phyloP scores from a whole-genome alignment of 192 early-diverging fungal genomes.

The Lunasporangiospora selenospora region DNA sequence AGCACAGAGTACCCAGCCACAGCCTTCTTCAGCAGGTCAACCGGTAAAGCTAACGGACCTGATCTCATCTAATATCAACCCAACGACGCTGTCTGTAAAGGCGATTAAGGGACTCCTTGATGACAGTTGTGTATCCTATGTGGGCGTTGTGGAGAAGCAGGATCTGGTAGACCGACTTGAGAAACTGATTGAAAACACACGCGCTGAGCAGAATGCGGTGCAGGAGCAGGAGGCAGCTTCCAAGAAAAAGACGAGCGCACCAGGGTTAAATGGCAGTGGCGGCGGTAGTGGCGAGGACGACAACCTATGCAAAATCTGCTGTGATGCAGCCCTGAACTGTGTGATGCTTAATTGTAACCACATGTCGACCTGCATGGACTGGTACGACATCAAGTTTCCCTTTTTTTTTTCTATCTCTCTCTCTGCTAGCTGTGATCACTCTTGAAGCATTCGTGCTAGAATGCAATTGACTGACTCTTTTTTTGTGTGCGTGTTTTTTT shows the following conservation, averaged over 20 bases:
- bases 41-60: no score
- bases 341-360: constrained; percentile 89
- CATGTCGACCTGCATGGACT: constrained; percentile 84
- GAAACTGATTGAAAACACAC: constrained; percentile 65
- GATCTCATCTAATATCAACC: constrained; percentile 54
- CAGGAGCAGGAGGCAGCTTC: constrained; percentile 29
- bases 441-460: no score
- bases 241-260: background rate
- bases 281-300: constrained; percentile 56
- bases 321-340: constrained; percentile 79
- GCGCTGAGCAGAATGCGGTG: constrained; percentile 57
- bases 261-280: background rate
- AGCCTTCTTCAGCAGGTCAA: constrained; percentile 20
- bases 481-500: constrained; percentile 9
- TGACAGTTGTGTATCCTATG: constrained; percentile 69
- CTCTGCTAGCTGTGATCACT: no score
- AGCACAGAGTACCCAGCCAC: constrained; percentile 16
- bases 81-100: constrained; percentile 66
- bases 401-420: constrained; percentile 7
- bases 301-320: constrained; percentile 83
- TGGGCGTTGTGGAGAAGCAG: constrained; percentile 73
- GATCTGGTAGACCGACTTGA: constrained; percentile 75
- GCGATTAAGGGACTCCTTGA: constrained; percentile 71
- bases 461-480: background rate
- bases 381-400: constrained; percentile 38